Base-by-base conservation (phyloP, 108 stramenopile genomes). In the Chaetoceros muelleri region DNA sequence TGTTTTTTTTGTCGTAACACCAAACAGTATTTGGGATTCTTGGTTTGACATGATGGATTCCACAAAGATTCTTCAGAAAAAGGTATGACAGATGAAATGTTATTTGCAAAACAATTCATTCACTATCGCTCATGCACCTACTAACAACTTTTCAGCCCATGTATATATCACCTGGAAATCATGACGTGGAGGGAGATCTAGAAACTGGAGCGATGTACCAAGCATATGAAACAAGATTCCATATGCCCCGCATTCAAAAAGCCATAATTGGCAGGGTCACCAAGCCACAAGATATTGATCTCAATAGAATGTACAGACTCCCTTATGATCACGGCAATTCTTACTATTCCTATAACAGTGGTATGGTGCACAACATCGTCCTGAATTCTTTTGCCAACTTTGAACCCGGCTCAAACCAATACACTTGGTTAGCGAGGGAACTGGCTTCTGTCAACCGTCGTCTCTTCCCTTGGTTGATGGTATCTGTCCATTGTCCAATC, bases 261-360 rank as follows among this genome's bases (percentile, higher is more conserved):
- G 66, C 82, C 1, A 49, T 74, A 29, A 50, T 81, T 29, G 83
- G 72, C 10, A 30, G 56, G 2, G 76, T 66, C 55, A 69, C 78
- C 20, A 72, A 78, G 20, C 72, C 71, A 20, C 22, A 55, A 48
- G 67, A 62, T 24, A 21, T n/a, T n/a, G n/a, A n/a, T n/a, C n/a
- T n/a, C n/a, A n/a, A n/a, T n/a, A n/a, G n/a, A n/a, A n/a, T 74
- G 13, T 90, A 79, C 58, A 74, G 79, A 13, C 30, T 90, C 24
- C 68, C 71, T 1, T 92, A 91, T 57, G 83, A 91, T 51, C 85
- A 65, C 49, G 90, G 90, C 18, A 91, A 91, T 68, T 75, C 85
- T 2, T 92, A 81, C 64, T 92, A 92, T 55, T 64, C 73, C 18
- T 87, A 79, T 29, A 72, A 60, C 21, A 75, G 77, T 57, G 93